Evolutionary conservation across 1,139 yeast species (phyloP).

Genomic region (Diutina neorugosa): DNA sequence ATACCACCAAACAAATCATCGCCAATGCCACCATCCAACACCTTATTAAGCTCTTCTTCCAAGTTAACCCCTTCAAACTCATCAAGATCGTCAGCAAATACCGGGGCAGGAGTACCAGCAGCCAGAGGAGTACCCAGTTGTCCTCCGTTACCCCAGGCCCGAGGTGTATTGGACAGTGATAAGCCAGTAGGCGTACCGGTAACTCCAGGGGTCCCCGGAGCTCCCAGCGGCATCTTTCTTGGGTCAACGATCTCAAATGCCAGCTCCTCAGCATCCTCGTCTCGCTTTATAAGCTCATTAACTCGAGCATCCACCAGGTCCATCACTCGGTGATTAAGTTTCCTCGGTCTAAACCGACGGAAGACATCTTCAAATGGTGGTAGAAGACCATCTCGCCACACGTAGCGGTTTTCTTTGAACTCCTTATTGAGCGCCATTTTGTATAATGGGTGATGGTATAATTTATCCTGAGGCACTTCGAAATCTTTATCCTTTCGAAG

Average conservation of each 20-base stretch:
- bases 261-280: slow-evolving; percentile 75
- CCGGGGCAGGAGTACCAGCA: background rate
- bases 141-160: background rate
- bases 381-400: slow-evolving; percentile 69
- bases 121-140: background rate
- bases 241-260: slow-evolving; percentile 68
- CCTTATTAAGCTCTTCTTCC: slow-evolving; percentile 2
- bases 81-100: background rate
- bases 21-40: background rate
- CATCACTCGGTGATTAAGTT: slow-evolving; percentile 38
- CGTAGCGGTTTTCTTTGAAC: slow-evolving; percentile 28
- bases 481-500: slow-evolving; percentile 28
- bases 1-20: background rate
- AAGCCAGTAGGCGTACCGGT: background rate
- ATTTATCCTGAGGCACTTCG: slow-evolving; percentile 26
- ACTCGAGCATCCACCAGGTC: slow-evolving; percentile 55
- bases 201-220: background rate
- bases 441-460: slow-evolving; percentile 34
- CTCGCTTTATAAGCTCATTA: slow-evolving; percentile 29
- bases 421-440: slow-evolving; percentile 29
- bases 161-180: background rate
- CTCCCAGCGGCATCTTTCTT: background rate
- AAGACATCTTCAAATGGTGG: slow-evolving; percentile 50
- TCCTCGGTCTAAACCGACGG: slow-evolving; percentile 39
- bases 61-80: background rate